A percentile compares a stretch with the other conserved stretches of the same genome.
These are phyloP conservation scores for Fusarium tricinctum DNA, from an alignment of 2,329 filamentous ascomycete genomes.

Conservation along the genomic window DNA sequence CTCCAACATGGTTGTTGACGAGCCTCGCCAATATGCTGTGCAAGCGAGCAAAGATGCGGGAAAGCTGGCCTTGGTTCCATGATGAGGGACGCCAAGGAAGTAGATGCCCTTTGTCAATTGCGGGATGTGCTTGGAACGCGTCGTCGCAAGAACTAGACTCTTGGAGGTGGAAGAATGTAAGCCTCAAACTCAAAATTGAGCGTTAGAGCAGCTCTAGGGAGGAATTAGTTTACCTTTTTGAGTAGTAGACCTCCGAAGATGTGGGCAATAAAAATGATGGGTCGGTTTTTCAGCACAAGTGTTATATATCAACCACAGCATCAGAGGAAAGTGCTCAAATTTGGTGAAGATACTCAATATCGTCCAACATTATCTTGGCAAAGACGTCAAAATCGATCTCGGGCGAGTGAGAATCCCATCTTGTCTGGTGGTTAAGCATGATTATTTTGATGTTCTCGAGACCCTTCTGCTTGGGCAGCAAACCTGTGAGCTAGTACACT, in stretches of 20 bases:
- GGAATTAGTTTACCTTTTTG: not conserved
- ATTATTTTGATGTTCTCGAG: not conserved
- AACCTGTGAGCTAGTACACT: not conserved
- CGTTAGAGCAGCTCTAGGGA: not conserved
- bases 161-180: not conserved
- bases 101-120: not conserved
- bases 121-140: not conserved
- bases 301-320: not conserved
- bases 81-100: not conserved
- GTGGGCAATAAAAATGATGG: not conserved
- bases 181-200: not conserved
- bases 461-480: not conserved
- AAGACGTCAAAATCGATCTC: not conserved
- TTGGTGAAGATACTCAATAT: not conserved
- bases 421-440: not conserved
- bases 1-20: not conserved
- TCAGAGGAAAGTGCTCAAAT: not conserved
- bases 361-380: not conserved
- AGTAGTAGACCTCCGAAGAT: not conserved
- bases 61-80: not conserved
- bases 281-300: not conserved
- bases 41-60: not conserved
- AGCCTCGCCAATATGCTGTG: not conserved
- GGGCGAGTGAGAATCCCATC: not conserved
- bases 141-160: not conserved